Evolutionary conservation across 1,284 basidiomycete species (phyloP).

Genomic region (Microstroma glucosiphilum): DNA sequence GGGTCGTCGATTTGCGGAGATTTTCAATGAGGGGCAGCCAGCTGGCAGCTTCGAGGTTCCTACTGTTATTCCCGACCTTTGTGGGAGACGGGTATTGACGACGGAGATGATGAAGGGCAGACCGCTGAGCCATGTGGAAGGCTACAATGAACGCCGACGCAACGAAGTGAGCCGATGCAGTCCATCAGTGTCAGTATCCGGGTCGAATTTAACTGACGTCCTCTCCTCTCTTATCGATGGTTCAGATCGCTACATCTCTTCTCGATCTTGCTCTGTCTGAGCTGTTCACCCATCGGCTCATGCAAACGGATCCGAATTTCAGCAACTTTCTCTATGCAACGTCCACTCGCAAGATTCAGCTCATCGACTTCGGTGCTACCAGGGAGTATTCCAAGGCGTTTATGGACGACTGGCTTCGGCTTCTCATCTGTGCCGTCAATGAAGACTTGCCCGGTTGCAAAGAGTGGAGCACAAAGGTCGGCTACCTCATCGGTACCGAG

Average conservation of each 20-base stretch:
- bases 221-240: not conserved
- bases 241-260: slow-evolving; percentile 63
- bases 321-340: slow-evolving; percentile 90
- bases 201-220: not conserved
- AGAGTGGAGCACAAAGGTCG: slow-evolving; percentile 69
- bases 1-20: slow-evolving; percentile 60
- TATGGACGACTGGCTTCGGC: slow-evolving; percentile 77
- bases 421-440: slow-evolving; percentile 70
- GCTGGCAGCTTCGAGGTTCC: slow-evolving; percentile 67
- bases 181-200: not conserved
- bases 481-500: slow-evolving; percentile 86
- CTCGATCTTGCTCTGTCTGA: slow-evolving; percentile 83
- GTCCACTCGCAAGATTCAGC: slow-evolving; percentile 59
- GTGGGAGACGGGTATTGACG: slow-evolving; percentile 74
- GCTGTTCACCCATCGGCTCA: slow-evolving; percentile 80
- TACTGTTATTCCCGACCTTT: slow-evolving; percentile 69
- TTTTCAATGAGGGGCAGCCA: slow-evolving; percentile 37
- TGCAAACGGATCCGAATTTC: slow-evolving; percentile 99
- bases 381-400: slow-evolving; percentile 78
- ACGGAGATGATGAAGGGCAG: slow-evolving; percentile 80
- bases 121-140: slow-evolving; percentile 65
- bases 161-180: slow-evolving; percentile 61
- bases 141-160: slow-evolving; percentile 62
- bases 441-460: slow-evolving; percentile 68
- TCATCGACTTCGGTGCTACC: slow-evolving; percentile 95